These are phyloP conservation scores for Thermomyces lanuginosus DNA, from an alignment of 2,329 filamentous ascomycete species.

Conservation along the genomic window DNA sequence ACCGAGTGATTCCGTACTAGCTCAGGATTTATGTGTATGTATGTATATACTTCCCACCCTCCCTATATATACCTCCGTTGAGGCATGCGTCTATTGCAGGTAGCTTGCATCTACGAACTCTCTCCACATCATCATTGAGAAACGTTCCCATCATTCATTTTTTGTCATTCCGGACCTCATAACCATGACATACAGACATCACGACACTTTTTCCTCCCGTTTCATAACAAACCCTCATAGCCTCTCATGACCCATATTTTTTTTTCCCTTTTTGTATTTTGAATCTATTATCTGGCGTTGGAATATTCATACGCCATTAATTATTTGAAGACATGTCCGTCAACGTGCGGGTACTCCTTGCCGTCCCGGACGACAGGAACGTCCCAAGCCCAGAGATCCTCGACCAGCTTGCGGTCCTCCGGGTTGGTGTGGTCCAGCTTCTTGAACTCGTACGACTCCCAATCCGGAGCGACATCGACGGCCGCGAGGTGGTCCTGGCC, in stretches of 20 bases:
- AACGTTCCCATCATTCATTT: too few species aligned
- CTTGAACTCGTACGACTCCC: slow-evolving; percentile 87
- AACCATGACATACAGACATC: slow-evolving; percentile 10
- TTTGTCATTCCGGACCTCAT: slow-evolving; percentile 10
- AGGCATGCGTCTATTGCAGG: too few species aligned
- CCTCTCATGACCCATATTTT: slow-evolving; percentile 5
- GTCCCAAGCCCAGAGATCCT: slow-evolving; percentile 85
- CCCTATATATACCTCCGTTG: too few species aligned
- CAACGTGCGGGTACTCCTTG: slow-evolving; percentile 77
- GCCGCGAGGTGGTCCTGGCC: slow-evolving; percentile 72
- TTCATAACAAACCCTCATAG: slow-evolving; percentile 5
- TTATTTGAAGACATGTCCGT: slow-evolving; percentile 99
- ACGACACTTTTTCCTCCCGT: slow-evolving; percentile 5
- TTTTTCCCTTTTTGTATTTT: slow-evolving; percentile 3
- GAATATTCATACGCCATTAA: too few species aligned
- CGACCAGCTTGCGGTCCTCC: slow-evolving; percentile 72
- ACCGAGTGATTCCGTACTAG: too few species aligned
- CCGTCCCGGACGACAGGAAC: slow-evolving; percentile 61
- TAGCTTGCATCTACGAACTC: too few species aligned
- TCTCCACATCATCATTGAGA: too few species aligned
- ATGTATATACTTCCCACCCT: too few species aligned
- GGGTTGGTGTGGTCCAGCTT: slow-evolving; percentile 84
- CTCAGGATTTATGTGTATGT: too few species aligned
- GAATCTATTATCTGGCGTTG: too few species aligned
- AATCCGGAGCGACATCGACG: slow-evolving; percentile 94